phyloP scores from a whole-genome alignment of 495 filamentous ascomycete genomes.

The Oidiodendron maius region DNA sequence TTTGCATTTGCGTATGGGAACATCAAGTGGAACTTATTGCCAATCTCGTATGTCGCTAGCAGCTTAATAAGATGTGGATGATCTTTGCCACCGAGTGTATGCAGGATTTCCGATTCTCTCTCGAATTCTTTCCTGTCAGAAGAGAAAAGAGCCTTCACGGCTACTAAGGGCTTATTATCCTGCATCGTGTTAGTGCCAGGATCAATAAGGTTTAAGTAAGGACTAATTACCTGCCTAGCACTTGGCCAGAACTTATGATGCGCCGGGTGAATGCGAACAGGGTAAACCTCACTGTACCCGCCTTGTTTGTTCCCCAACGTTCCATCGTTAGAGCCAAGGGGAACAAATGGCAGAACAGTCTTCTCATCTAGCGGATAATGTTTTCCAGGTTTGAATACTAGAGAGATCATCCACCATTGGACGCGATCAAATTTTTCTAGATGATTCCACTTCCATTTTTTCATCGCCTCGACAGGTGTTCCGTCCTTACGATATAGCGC shows the following conservation, averaged over 20 bases:
- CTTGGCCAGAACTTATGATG: constrained; percentile 18
- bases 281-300: constrained; percentile 16
- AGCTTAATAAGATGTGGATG: constrained; percentile 14
- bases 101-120: constrained; percentile 11
- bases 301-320: constrained; percentile 3
- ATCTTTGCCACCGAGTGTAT: constrained; percentile 7
- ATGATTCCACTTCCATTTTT: constrained; percentile 5
- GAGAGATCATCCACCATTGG: constrained; percentile 16
- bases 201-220: neutral
- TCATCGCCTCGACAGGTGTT: neutral
- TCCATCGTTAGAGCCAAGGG: constrained; percentile 1
- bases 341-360: constrained; percentile 12
- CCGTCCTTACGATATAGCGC: constrained; percentile 5
- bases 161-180: constrained; percentile 9
- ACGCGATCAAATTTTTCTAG: constrained; percentile 12
- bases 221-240: neutral
- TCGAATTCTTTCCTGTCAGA: constrained; percentile 6
- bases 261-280: constrained; percentile 13
- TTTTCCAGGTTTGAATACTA: neutral
- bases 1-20: constrained; percentile 17
- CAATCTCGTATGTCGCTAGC: constrained; percentile 9
- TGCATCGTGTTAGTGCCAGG: neutral
- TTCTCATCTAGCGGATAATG: constrained; percentile 8
- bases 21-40: constrained; percentile 11
- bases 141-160: constrained; percentile 14